Base-by-base conservation (phyloP, 345 rosid species). In the Salix brachista region DNA sequence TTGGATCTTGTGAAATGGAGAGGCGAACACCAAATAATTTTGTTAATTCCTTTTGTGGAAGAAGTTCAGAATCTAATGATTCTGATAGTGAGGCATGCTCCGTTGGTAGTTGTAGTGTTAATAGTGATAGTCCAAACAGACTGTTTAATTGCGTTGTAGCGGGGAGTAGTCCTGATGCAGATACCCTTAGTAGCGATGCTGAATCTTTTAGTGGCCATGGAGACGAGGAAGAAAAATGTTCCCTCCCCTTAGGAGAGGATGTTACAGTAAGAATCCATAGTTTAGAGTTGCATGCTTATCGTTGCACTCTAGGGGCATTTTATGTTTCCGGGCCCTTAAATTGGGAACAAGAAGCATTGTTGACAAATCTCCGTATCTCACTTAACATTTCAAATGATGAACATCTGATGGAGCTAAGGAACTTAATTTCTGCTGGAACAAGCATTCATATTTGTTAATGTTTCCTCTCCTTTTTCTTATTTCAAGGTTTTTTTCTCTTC, bases 281-380 rank as follows among this genome's bases (percentile, higher is more conserved):
- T 56, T 64, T 79, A 75, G 78, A 79, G 66, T 69, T 79, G 69
- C 74, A 23, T 66, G 74, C 78, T 69, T 79, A 79, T 64, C 77
- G 70, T 60, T 56, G 76, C 72, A 67, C 80, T 65, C 65, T 91
- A 66, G 84, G 75, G 82, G 90, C 87, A 37, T 77, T 91, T 78
- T 85, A 85, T 79, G 92, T 91, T 48, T 91, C 89, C 0, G 96
- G 97, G 19, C 86, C 96, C 21, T 66, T 93, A 50, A 89, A 80
- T 80, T 91, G 97, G 98, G 94, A 93, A 75, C 89, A 88, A 82
- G 97, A 93, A 86, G 81, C 87, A 67, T 80, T 90, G 78, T 85
- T 91, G 83, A 91, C 92, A 8, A 87, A 91, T 89, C 91, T 93
- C 68, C 89, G 97, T 6, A 61, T 84, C 82, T 79, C 88, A 80